phyloP scores from a whole-genome alignment of 257 asterid genomes.

The Perilla frutescens region DNA sequence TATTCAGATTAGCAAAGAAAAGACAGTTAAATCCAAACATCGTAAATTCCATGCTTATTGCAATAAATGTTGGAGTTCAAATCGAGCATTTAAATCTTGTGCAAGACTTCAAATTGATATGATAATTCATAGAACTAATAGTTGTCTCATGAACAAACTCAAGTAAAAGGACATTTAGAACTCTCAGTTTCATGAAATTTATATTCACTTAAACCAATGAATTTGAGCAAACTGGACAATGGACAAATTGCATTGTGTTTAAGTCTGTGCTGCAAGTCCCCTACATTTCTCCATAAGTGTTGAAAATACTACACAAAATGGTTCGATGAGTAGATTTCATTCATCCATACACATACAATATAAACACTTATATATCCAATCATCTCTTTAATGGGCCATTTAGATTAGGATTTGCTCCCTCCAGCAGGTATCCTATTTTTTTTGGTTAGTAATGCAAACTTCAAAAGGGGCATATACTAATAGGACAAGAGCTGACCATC shows the following conservation, averaged over 20 bases:
- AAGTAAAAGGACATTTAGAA: background rate
- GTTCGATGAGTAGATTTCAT: conserved; percentile 30
- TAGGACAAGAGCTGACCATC: conserved; percentile 66
- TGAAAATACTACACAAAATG: background rate
- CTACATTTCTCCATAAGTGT: background rate
- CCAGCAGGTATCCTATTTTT: conserved; percentile 11
- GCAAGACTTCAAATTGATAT: conserved; percentile 9
- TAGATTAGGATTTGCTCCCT: conserved; percentile 5
- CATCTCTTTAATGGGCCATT: conserved; percentile 21
- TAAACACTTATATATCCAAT: conserved; percentile 15
- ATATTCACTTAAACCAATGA: background rate
- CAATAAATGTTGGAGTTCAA: conserved; percentile 23
- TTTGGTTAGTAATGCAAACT: conserved; percentile 5
- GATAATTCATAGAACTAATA: conserved; percentile 7
- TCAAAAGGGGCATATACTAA: conserved; percentile 25
- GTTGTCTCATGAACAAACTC: conserved; percentile 16
- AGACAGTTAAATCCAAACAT: conserved; percentile 10
- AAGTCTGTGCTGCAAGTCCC: background rate
- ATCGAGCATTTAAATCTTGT: conserved; percentile 24
- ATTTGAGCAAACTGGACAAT: background rate
- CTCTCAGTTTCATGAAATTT: conserved; percentile 1
- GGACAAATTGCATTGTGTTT: background rate
- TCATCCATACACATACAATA: conserved; percentile 12
- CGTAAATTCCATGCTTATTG: conserved; percentile 6
- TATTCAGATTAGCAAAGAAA: background rate